Evolutionary conservation across 371 early-diverging fungal genomes (phyloP).

Genomic region (Batrachochytrium dendrobatidis): DNA sequence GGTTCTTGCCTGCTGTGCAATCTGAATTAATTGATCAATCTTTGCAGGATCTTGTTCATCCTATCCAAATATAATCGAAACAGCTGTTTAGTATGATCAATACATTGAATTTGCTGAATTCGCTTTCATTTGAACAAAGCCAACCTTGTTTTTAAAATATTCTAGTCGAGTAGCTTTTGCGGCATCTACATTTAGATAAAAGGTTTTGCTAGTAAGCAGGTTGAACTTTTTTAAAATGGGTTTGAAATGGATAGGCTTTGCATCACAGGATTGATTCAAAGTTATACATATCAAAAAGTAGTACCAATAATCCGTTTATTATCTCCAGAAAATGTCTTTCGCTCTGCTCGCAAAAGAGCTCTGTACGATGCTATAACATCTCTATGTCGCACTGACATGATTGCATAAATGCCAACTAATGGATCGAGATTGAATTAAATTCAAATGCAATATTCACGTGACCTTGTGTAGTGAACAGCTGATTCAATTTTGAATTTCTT

Average conservation of each 20-base stretch:
- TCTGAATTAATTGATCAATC: constrained; percentile 7
- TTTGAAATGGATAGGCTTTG: too few relatives aligned
- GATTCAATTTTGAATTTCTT: too few relatives aligned
- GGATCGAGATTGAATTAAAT: too few relatives aligned
- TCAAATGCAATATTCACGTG: too few relatives aligned
- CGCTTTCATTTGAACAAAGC: not conserved
- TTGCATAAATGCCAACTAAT: too few relatives aligned
- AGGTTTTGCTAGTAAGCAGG: not conserved
- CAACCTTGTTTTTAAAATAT: constrained; percentile 3
- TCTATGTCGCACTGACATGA: too few relatives aligned
- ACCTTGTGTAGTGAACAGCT: too few relatives aligned
- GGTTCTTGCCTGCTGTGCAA: constrained; percentile 11
- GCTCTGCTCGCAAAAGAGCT: not conserved
- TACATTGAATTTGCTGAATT: too few relatives aligned
- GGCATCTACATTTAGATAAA: constrained; percentile 4
- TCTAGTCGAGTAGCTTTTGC: constrained; percentile 10
- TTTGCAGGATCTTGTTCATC: constrained; percentile 8
- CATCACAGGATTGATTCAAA: too few relatives aligned
- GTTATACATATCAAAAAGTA: too few relatives aligned
- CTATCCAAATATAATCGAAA: not conserved
- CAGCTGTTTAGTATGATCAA: too few relatives aligned
- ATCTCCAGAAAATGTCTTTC: not conserved
- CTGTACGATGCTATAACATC: not conserved
- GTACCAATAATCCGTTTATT: not conserved
- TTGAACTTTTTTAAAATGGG: too few relatives aligned